These are phyloP conservation scores for Beverwykella pulmonaria DNA, from an alignment of 495 filamentous ascomycete species.

Conservation along the genomic window DNA sequence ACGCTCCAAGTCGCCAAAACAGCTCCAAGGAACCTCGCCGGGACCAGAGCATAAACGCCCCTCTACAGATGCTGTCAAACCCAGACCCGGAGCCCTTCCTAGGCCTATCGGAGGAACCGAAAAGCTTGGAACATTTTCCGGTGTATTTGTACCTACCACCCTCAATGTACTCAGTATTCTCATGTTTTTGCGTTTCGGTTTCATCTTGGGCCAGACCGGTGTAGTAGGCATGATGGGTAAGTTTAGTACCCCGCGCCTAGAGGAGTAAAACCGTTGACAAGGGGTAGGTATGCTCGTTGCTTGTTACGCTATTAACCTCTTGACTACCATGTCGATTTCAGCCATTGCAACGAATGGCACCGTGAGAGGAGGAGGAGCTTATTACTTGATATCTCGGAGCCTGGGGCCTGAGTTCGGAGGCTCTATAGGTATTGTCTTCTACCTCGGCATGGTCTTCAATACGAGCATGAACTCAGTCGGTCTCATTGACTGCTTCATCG, in stretches of 20 bases:
- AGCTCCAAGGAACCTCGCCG: conserved; percentile 21
- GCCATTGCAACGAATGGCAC: conserved; percentile 90
- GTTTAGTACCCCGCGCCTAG: conserved; percentile 14
- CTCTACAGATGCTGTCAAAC: conserved; percentile 34
- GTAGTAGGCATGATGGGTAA: conserved; percentile 78
- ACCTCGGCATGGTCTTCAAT: conserved; percentile 81
- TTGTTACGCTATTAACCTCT: conserved; percentile 76
- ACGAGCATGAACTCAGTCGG: conserved; percentile 89
- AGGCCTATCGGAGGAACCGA: conserved; percentile 54
- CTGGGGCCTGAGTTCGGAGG: conserved; percentile 88
- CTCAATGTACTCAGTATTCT: conserved; percentile 91
- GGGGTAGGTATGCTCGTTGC: conserved; percentile 66
- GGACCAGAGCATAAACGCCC: conserved; percentile 33
- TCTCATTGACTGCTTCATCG: conserved; percentile 76
- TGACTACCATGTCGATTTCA: conserved; percentile 83
- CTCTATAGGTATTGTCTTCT: conserved; percentile 89
- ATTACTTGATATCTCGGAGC: conserved; percentile 85
- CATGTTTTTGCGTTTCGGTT: conserved; percentile 85
- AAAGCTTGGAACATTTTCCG: conserved; percentile 75
- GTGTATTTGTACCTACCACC: conserved; percentile 83
- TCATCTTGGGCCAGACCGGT: conserved; percentile 77
- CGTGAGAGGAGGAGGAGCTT: conserved; percentile 84
- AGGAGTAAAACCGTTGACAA: conserved; percentile 9
- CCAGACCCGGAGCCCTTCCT: conserved; percentile 48
- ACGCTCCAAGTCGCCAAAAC: conserved; percentile 1